Evolutionary conservation across 805 yeast species (phyloP), one percentile per base, ranked within the genome.

Genomic region (Tetrapisispora phaffii): DNA sequence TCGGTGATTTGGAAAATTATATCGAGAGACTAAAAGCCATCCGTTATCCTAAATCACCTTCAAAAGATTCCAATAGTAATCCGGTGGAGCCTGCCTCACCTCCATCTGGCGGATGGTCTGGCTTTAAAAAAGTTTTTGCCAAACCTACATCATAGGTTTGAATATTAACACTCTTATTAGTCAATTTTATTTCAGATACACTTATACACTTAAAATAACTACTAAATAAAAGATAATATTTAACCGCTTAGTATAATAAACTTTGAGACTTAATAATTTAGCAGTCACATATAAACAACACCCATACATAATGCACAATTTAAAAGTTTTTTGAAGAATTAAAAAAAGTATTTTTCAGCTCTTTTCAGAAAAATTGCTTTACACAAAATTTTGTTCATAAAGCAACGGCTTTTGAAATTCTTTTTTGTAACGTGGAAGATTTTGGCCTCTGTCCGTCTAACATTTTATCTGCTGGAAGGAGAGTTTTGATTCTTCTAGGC

Each of bases 1-100:
- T 79, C 1, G 63, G 65, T 13, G 55, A 61, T 15, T 59, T 77
- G 19, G 74, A 77, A 48, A 57, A 57, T 20, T 70, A 71, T 46
- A 52, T 73, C 33, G 71, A 60, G 7, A 60, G 56, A 1, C 50
- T 72, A 44, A 70, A 65, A 15, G 41, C 32, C 40, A 50, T 29
- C 23, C 34, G 28, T 15, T 19, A 26, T 16, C 21, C 39, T 8
- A 34, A 10, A 31, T 15, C 33, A 8, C 19, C 17, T 5, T 16
- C 15, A 13, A 21, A 20, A 4, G 29, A 36, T 23, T 2, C 29
- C 15, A 23, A 16, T 10, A 23, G 20, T 15, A 17, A n/a, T n/a
- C n/a, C 39, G 16, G 19, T 20, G 15, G 42, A 23, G 21, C 24
- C 39, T 12, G 13, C 35, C 12, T 29, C 40, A 15, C 41, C 50